Conservation (phyloP, 345 rosid species). For the Melaleuca quinquenervia region DNA sequence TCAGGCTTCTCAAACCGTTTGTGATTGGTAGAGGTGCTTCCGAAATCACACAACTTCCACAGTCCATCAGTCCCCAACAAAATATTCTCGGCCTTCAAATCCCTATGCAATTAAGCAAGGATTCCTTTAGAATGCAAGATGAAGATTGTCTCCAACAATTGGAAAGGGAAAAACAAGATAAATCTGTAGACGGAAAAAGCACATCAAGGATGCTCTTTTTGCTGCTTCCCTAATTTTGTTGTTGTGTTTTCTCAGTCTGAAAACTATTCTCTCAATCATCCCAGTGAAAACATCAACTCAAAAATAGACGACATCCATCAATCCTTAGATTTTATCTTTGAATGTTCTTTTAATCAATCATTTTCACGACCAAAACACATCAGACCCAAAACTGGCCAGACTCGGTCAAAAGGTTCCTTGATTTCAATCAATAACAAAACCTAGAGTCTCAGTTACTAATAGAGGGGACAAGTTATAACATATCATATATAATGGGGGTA, state of each 20-base stretch:
- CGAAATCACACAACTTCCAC: slow-evolving; percentile 96
- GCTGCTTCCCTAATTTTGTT: background rate
- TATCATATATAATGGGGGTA: background rate
- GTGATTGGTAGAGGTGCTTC: slow-evolving; percentile 88
- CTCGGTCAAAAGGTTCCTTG: background rate
- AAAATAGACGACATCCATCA: background rate
- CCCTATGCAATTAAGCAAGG: slow-evolving; percentile 28
- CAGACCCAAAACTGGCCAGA: background rate
- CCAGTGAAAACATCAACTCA: background rate
- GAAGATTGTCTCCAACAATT: background rate
- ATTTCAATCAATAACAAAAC: background rate
- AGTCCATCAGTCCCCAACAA: slow-evolving; percentile 63
- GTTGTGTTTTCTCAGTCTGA: background rate
- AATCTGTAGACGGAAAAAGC: background rate
- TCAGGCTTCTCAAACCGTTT: slow-evolving; percentile 88
- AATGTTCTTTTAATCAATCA: background rate
- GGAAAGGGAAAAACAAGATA: background rate
- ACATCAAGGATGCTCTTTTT: background rate
- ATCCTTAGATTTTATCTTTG: background rate
- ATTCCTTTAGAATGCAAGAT: background rate
- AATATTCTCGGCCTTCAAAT: slow-evolving; percentile 95
- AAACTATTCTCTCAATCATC: background rate
- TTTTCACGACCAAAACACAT: background rate
- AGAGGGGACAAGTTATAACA: background rate
- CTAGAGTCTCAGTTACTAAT: background rate